Conservation (phyloP, 164 flowering plant species). For the Nelumbo lutea region DNA sequence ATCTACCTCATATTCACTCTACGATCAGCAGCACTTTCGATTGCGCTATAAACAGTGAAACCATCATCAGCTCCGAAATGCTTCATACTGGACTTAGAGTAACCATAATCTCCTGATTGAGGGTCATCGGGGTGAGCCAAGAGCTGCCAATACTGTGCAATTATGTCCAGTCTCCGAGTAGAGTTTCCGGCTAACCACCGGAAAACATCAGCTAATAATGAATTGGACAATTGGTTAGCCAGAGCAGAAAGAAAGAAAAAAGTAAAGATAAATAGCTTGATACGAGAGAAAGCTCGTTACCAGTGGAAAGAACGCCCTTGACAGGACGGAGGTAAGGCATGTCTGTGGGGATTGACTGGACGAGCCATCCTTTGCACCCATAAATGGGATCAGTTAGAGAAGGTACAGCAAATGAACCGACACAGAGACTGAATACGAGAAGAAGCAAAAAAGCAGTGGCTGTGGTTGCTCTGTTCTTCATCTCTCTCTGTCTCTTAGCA, state of each 20-base stretch:
- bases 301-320: constrained; percentile 70
- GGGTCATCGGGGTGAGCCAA: constrained; percentile 55
- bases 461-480: not conserved
- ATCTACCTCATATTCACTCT: constrained; percentile 58
- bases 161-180: constrained; percentile 53
- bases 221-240: not conserved
- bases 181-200: constrained; percentile 88
- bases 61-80: constrained; percentile 71
- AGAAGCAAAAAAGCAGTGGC: not conserved
- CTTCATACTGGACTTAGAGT: constrained; percentile 55
- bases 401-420: not conserved
- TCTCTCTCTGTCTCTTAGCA: not conserved
- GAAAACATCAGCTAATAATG: constrained; percentile 63
- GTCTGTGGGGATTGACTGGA: constrained; percentile 87
- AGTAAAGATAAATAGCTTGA: not conserved
- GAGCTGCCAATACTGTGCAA: constrained; percentile 91
- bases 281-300: constrained; percentile 22
- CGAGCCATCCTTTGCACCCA: constrained; percentile 84
- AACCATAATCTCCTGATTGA: constrained; percentile 89
- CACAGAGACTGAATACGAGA: constrained; percentile 6
- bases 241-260: not conserved
- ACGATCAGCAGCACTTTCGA: constrained; percentile 76
- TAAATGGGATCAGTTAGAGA: constrained; percentile 7
- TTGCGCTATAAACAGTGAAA: constrained; percentile 42
- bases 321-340: constrained; percentile 79